Evolutionary conservation across 441 rosid genomes (phyloP).

Genomic region (Sinapis alba): DNA sequence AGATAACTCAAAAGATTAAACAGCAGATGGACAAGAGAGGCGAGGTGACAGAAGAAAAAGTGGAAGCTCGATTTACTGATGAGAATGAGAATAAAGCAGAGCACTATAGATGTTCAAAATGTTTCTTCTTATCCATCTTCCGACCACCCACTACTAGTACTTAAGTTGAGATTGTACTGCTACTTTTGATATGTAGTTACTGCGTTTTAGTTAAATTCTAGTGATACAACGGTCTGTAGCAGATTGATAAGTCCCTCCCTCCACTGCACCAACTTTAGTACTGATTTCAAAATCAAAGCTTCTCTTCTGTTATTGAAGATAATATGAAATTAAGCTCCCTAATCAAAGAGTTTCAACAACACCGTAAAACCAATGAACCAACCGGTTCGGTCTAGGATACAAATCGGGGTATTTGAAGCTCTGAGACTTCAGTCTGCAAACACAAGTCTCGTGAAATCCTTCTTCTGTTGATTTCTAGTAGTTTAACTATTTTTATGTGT

Average conservation of each 20-base stretch:
- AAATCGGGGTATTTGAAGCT: background rate
- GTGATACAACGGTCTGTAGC: background rate
- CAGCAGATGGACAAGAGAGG: constrained; percentile 44
- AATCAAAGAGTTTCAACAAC: background rate
- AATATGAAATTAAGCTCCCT: background rate
- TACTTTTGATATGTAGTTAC: constrained; percentile 19
- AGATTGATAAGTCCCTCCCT: background rate
- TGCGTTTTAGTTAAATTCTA: constrained; percentile 20
- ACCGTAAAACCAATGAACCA: background rate
- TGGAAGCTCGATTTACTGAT: constrained; percentile 26
- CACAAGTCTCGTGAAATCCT: no score
- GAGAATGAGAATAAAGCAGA: constrained; percentile 36
- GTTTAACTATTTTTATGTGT: background rate
- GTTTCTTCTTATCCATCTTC: constrained; percentile 18
- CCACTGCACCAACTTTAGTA: background rate
- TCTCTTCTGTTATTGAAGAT: background rate
- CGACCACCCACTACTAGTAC: constrained; percentile 13
- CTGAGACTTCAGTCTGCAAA: background rate
- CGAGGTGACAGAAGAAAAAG: constrained; percentile 42
- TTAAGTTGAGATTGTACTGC: constrained; percentile 19
- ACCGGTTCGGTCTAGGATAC: background rate
- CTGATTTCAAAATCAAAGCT: background rate
- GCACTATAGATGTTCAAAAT: constrained; percentile 33
- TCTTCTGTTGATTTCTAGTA: background rate
- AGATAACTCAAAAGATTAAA: no score